A percentile compares a stretch with the other conserved stretches of the same genome.
Conservation (phyloP, 2,329 filamentous ascomycete genomes). For the Emmonsiellopsis sp. region DNA sequence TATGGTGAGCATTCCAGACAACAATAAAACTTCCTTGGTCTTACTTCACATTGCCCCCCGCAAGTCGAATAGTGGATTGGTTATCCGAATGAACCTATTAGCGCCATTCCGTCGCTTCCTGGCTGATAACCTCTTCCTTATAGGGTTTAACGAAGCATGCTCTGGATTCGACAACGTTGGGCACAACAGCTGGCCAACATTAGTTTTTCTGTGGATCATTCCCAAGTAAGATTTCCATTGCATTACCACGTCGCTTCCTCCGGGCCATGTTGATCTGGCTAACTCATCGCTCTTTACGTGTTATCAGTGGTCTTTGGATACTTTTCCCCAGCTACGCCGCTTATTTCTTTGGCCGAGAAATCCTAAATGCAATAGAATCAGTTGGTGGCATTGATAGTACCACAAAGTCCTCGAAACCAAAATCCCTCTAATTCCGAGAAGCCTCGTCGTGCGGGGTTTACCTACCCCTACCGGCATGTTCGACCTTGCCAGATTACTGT, state of each 20-base stretch:
- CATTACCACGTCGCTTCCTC: not conserved
- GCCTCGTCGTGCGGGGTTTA: not conserved
- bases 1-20: slow-evolving; percentile 46
- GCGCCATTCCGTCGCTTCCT: not conserved
- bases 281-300: slow-evolving; percentile 10
- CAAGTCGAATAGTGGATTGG: too few species aligned
- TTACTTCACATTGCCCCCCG: not conserved
- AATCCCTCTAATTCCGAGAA: not conserved
- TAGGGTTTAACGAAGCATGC: slow-evolving; percentile 53
- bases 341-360: slow-evolving; percentile 52
- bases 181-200: slow-evolving; percentile 47
- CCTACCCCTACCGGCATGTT: too few species aligned
- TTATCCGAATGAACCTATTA: too few species aligned
- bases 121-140: slow-evolving; percentile 6
- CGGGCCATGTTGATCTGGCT: not conserved
- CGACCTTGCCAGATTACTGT: too few species aligned
- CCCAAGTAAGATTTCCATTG: slow-evolving; percentile 49
- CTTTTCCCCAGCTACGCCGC: slow-evolving; percentile 55
- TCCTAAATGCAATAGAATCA: slow-evolving; percentile 48
- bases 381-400: slow-evolving; percentile 7
- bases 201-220: slow-evolving; percentile 54
- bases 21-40: not conserved
- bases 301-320: slow-evolving; percentile 53
- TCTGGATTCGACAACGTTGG: slow-evolving; percentile 53
- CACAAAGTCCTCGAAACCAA: not conserved